These are phyloP conservation scores for Oropetium thomaeum DNA, from an alignment of 176 grass and related monocot species.

Conservation along the genomic window DNA sequence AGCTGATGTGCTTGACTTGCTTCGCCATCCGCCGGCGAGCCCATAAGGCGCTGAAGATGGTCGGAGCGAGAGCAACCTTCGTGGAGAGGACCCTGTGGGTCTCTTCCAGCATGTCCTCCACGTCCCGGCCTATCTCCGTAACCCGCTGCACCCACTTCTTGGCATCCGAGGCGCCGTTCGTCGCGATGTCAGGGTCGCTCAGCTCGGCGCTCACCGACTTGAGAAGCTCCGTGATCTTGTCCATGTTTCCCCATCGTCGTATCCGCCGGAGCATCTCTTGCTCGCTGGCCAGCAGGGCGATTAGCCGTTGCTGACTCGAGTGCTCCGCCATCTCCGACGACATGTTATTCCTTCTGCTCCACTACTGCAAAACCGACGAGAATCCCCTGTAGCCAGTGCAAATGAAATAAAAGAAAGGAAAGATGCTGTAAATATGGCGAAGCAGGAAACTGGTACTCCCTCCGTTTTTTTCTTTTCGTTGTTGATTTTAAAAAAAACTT, in stretches of 20 bases:
- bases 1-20: slow-evolving; percentile 12
- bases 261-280: slow-evolving; percentile 7
- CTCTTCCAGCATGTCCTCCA: slow-evolving; percentile 7
- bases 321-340: not conserved
- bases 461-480: no score
- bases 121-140: not conserved
- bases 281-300: not conserved
- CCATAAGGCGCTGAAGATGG: not conserved
- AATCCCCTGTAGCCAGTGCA: no score
- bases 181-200: not conserved
- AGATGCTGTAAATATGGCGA: no score
- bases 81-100: not conserved
- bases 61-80: not conserved
- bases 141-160: slow-evolving; percentile 11
- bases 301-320: not conserved
- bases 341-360: not conserved
- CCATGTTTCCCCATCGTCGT: not conserved
- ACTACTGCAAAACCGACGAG: not conserved
- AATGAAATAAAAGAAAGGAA: no score
- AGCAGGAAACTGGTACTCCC: no score
- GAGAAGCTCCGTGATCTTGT: not conserved
- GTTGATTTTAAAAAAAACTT: no score
- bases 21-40: slow-evolving; percentile 8
- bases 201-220: not conserved
- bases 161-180: not conserved